Percentiles rank a stretch among this genome's conserved stretches.
Evolutionary conservation across 345 rosid genomes (phyloP).

Genomic region (Eucalyptus regnans): DNA sequence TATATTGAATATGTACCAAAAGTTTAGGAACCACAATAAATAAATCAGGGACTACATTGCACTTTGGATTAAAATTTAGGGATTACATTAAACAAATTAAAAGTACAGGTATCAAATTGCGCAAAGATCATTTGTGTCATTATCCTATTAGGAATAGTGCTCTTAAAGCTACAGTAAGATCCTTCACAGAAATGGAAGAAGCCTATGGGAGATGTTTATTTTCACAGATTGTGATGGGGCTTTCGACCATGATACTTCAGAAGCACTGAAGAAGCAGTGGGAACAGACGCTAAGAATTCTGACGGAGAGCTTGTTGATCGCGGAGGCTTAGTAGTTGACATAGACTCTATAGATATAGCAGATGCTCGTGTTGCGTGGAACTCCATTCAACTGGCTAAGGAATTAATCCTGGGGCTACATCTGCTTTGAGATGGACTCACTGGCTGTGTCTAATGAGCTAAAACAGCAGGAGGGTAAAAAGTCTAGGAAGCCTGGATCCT

Average conservation of each 20-base stretch:
- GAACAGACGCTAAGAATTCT: not conserved
- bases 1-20: too few relatives aligned
- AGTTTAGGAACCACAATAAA: rapidly evolving
- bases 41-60: too few relatives aligned
- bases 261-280: not conserved
- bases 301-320: not conserved
- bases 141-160: not conserved
- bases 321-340: not conserved
- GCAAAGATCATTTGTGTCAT: too few relatives aligned
- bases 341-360: not conserved
- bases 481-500: not conserved
- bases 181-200: not conserved
- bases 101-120: too few relatives aligned
- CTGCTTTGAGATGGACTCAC: not conserved
- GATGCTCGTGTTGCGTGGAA: not conserved
- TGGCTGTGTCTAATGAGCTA: not conserved
- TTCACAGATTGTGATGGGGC: not conserved
- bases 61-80: too few relatives aligned
- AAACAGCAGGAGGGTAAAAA: not conserved
- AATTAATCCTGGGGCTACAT: not conserved
- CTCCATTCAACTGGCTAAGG: not conserved
- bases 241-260: not conserved
- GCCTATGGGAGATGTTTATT: not conserved
- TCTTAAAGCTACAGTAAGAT: not conserved
- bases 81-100: too few relatives aligned